phyloP scores from a whole-genome alignment of 441 rosid genomes.

The Breynia disticha region DNA sequence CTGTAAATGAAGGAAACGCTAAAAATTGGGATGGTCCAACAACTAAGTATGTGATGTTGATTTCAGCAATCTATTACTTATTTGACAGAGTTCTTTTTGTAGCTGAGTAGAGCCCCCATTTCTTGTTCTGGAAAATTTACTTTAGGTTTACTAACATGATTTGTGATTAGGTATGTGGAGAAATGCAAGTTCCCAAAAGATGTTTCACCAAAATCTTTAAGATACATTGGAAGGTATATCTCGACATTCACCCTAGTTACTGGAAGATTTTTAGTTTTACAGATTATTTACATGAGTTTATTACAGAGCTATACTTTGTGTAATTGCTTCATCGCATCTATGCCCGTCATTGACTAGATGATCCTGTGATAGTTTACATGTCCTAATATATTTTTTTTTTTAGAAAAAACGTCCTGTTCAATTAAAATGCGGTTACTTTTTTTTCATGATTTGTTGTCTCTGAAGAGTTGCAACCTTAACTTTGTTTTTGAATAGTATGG shows the following conservation, averaged over 20 bases:
- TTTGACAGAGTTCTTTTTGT: background rate
- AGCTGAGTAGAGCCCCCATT: background rate
- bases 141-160: constrained; percentile 7
- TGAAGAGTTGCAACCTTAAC: too few species aligned
- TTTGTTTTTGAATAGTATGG: constrained; percentile 51
- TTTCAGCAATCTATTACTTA: background rate
- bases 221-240: constrained; percentile 89
- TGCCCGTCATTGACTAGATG: too few species aligned
- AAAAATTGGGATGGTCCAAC: constrained; percentile 96
- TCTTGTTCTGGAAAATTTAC: background rate
- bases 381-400: too few species aligned
- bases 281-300: constrained; percentile 3
- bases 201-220: constrained; percentile 80
- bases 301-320: too few species aligned
- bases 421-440: too few species aligned
- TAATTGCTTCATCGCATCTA: too few species aligned
- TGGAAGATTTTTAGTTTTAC: background rate
- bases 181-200: constrained; percentile 88
- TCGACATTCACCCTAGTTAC: constrained; percentile 2
- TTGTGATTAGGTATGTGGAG: constrained; percentile 56
- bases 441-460: too few species aligned
- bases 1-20: constrained; percentile 97
- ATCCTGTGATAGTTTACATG: too few species aligned
- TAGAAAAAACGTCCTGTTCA: too few species aligned
- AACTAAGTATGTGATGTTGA: constrained; percentile 46